A percentile compares a stretch with the other conserved stretches of the same genome.
Evolutionary conservation across 2,329 filamentous ascomycete genomes (phyloP).

Genomic region (Venturia nashicola): DNA sequence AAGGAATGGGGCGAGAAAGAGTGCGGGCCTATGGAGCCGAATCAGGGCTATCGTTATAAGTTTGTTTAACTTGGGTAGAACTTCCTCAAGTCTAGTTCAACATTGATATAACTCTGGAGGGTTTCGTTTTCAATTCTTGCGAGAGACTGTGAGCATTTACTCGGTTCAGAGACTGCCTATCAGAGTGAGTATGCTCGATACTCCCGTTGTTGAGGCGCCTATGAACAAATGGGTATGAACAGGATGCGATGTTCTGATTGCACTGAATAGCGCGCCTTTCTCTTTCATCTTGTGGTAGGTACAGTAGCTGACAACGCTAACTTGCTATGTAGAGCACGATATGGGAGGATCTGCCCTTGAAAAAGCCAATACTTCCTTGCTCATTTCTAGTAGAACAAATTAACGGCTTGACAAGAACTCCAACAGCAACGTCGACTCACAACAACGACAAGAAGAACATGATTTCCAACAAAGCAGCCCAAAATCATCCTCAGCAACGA

Average conservation of each 20-base stretch:
- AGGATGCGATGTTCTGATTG: too few relatives aligned
- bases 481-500: too few relatives aligned
- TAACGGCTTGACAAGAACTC: background rate
- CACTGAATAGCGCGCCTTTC: too few relatives aligned
- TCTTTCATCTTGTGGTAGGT: too few relatives aligned
- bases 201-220: too few relatives aligned
- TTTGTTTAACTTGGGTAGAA: background rate
- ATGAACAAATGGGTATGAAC: too few relatives aligned
- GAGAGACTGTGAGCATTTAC: background rate
- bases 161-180: background rate
- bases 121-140: background rate
- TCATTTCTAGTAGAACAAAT: too few relatives aligned
- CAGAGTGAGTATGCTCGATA: background rate
- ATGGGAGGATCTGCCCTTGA: too few relatives aligned
- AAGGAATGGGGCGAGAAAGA: conserved; percentile 65
- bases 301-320: too few relatives aligned
- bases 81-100: background rate
- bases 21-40: conserved; percentile 19
- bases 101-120: background rate
- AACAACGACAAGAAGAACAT: background rate
- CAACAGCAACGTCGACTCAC: background rate
- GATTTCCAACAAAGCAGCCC: background rate
- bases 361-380: too few relatives aligned
- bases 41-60: conserved; percentile 21
- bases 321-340: background rate